Base-by-base conservation (phyloP, 1,139 yeast species). In the Wickerhamiella infanticola region DNA sequence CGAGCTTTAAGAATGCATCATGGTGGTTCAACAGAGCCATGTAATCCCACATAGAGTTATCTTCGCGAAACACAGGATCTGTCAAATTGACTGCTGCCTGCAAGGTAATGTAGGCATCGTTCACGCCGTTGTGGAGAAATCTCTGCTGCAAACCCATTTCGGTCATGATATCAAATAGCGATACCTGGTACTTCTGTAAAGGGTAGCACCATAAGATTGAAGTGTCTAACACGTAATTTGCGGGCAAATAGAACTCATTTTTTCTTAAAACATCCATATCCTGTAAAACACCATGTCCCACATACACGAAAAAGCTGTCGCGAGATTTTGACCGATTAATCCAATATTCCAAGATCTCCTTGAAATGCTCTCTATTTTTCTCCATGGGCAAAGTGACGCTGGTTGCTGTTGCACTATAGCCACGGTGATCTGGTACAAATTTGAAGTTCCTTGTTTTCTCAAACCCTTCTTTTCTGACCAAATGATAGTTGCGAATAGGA, bases 41-140 rank as follows among this genome's bases (percentile, higher is more conserved):
- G 47, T 68, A 71, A 35, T 18, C 18, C 18, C 18, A 18, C 33
- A 67, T 45, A 9, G 52, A 52, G 24, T 53, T 50, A 35, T 51
- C 54, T 13, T 47, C 53, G 50, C 84, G 63, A 23, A 65, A 64
- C 25, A 61, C 62, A 0, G 82, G 81, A 56, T 79, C 84, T 38
- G 74, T 63, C 47, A 78, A 57, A 44, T 69, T 67, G 58, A 79
- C 54, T 27, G 76, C 71, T 35, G 77, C 63, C 29, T 73, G 51
- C 43, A 81, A 59, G 0, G 93, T 81, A 54, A 73, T 79, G 56
- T 79, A 79, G 1, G 93, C 78, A 59, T 83, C 94, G 57, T 83
- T 83, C n/a, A 82, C 88, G 1, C 88, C 94, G 57, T 83, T 83
- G 58, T 82, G 94, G 42, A 81, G 62, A 50, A 68, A 73, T 1